Percentiles rank a stretch among this genome's conserved stretches.
phyloP scores from a whole-genome alignment of 2,329 filamentous ascomycete genomes.

The Beauveria varroae region DNA sequence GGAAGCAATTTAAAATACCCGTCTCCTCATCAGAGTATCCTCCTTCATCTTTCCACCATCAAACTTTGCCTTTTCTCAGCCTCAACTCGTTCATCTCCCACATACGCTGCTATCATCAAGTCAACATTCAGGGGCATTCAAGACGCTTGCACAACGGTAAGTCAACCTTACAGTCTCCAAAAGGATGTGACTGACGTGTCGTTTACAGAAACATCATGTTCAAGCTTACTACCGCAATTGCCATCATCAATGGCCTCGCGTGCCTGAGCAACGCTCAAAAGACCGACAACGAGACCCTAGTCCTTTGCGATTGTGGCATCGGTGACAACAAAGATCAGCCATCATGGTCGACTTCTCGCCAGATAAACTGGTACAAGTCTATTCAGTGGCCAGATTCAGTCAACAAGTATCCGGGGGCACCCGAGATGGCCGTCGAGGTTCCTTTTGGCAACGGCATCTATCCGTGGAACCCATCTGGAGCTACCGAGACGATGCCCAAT shows the following conservation, averaged over 20 bases:
- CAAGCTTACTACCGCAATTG: slow-evolving; percentile 16
- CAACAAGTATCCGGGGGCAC: slow-evolving; percentile 27
- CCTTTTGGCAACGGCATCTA: slow-evolving; percentile 31
- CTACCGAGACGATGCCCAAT: slow-evolving; percentile 30
- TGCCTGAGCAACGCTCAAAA: slow-evolving; percentile 18
- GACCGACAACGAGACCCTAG: slow-evolving; percentile 28
- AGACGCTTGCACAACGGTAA: neutral
- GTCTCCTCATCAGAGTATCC: neutral
- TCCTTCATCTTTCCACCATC: too few relatives aligned
- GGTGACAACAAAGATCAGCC: slow-evolving; percentile 32
- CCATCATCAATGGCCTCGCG: slow-evolving; percentile 7
- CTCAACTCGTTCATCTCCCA: neutral
- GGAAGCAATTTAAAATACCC: neutral
- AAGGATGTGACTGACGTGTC: neutral
- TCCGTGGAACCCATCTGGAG: slow-evolving; percentile 30
- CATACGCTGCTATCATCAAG: neutral
- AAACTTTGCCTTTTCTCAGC: too few relatives aligned
- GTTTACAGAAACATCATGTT: neutral
- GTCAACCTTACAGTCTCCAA: neutral
- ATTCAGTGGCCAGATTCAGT: slow-evolving; percentile 29
- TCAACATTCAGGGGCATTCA: neutral
- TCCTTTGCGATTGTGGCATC: slow-evolving; percentile 36
- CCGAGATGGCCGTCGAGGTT: slow-evolving; percentile 32
- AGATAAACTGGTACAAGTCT: slow-evolving; percentile 36
- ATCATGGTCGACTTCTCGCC: slow-evolving; percentile 35